These are phyloP conservation scores for Alloascoidea hylecoeti DNA, from an alignment of 805 yeast species.

Conservation along the genomic window DNA sequence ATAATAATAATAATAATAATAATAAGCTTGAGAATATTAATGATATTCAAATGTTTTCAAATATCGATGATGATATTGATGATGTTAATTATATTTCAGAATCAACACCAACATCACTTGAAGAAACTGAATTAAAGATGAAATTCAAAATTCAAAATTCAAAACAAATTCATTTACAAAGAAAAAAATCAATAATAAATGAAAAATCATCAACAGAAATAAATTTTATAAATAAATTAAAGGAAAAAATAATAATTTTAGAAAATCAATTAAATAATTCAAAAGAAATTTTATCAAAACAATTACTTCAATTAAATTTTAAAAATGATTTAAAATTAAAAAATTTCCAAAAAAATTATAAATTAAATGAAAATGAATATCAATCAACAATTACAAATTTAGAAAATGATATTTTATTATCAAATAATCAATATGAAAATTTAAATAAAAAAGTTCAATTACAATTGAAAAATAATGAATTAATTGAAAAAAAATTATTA, in stretches of 20 bases:
- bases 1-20: too few species aligned
- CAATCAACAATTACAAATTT: not conserved
- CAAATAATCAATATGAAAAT: not conserved
- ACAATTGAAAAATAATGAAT: not conserved
- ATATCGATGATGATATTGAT: too few species aligned
- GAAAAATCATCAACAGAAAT: too few species aligned
- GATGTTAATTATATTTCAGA: too few species aligned
- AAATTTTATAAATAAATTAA: not conserved
- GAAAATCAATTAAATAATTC: not conserved
- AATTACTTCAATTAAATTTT: not conserved
- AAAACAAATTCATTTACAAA: too few species aligned
- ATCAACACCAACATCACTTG: too few species aligned
- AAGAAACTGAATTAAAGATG: too few species aligned
- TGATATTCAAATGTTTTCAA: too few species aligned
- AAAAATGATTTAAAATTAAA: not conserved
- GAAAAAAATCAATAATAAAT: too few species aligned
- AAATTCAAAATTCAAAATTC: too few species aligned
- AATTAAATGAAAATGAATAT: not conserved
- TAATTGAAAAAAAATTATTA: not conserved
- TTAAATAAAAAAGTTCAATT: not conserved
- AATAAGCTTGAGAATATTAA: too few species aligned
- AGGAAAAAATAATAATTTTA: not conserved
- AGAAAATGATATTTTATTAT: not conserved
- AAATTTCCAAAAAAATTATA: not conserved
- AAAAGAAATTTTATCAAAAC: not conserved